Percentiles rank a stretch among this genome's conserved stretches.
phyloP scores from a whole-genome alignment of 768 basidiomycete species.

The Steccherinum ochraceum region DNA sequence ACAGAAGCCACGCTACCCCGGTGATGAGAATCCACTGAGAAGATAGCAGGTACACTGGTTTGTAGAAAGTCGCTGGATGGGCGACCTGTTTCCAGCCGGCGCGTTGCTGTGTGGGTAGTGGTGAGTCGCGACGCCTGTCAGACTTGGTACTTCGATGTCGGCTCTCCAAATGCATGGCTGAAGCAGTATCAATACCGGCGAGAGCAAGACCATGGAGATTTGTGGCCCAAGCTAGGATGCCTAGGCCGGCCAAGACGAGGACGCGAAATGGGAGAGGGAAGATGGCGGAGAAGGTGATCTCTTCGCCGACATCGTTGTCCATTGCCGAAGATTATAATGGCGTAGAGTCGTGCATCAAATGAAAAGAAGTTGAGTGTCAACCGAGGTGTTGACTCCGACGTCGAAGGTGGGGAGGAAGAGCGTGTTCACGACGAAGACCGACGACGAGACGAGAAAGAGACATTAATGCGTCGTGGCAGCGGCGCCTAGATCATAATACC shows the following conservation, averaged over 20 bases:
- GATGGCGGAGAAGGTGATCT: slow-evolving; percentile 42
- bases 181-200: slow-evolving; percentile 66
- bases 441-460: no score
- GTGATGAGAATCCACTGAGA: slow-evolving; percentile 54
- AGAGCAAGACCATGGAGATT: slow-evolving; percentile 82
- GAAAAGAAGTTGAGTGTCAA: not conserved
- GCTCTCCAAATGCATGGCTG: slow-evolving; percentile 55
- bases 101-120: slow-evolving; percentile 19
- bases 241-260: slow-evolving; percentile 69
- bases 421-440: no score
- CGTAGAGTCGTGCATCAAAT: not conserved
- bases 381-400: not conserved
- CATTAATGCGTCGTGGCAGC: no score
- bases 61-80: slow-evolving; percentile 40
- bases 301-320: slow-evolving; percentile 27
- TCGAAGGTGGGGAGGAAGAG: not conserved
- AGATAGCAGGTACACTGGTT: slow-evolving; percentile 64
- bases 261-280: slow-evolving; percentile 95
- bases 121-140: slow-evolving; percentile 8
- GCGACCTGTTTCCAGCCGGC: slow-evolving; percentile 29
- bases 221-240: slow-evolving; percentile 85
- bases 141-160: slow-evolving; percentile 3
- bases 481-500: no score
- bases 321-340: slow-evolving; percentile 14
- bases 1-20: slow-evolving; percentile 63